Percentiles rank a stretch among this genome's conserved stretches.
Conservation (phyloP, 192 early-diverging fungal species). For the Coemansia sp. region DNA sequence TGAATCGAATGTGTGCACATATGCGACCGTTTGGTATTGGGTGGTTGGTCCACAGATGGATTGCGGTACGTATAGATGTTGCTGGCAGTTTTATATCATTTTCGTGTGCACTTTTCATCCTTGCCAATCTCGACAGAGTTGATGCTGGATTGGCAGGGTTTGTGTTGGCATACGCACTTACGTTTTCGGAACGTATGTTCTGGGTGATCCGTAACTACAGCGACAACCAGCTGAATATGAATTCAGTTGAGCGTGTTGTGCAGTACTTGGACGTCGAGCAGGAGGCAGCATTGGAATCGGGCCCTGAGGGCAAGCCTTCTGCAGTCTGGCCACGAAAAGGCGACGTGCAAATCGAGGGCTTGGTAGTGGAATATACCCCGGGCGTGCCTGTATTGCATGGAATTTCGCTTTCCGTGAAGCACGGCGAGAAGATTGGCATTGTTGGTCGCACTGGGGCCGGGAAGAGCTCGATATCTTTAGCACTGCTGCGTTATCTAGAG, state of each 20-base stretch:
- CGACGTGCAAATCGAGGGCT: conserved; percentile 50
- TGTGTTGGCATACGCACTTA: conserved; percentile 76
- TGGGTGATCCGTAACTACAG: conserved; percentile 54
- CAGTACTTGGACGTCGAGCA: too few species aligned
- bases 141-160: conserved; percentile 88
- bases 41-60: conserved; percentile 84
- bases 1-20: too few species aligned
- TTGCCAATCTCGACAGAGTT: conserved; percentile 56
- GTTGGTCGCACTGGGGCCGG: too few species aligned
- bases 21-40: conserved; percentile 77
- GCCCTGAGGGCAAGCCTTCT: too few species aligned
- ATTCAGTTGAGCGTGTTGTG: too few species aligned
- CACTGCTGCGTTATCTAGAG: too few species aligned
- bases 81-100: conserved; percentile 73
- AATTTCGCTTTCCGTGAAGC: too few species aligned
- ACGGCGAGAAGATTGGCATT: too few species aligned
- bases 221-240: too few species aligned
- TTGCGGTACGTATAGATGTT: conserved; percentile 79
- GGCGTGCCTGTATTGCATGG: conserved; percentile 28
- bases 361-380: conserved; percentile 75
- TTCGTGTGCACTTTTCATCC: conserved; percentile 65
- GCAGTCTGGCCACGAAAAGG: too few species aligned
- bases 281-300: too few species aligned
- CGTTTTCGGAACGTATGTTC: conserved; percentile 74
- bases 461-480: too few species aligned